Evolutionary conservation across 148 eudicot genomes (phyloP), one percentile per base, ranked within the genome.

Genomic region (Linanthus parryae): DNA sequence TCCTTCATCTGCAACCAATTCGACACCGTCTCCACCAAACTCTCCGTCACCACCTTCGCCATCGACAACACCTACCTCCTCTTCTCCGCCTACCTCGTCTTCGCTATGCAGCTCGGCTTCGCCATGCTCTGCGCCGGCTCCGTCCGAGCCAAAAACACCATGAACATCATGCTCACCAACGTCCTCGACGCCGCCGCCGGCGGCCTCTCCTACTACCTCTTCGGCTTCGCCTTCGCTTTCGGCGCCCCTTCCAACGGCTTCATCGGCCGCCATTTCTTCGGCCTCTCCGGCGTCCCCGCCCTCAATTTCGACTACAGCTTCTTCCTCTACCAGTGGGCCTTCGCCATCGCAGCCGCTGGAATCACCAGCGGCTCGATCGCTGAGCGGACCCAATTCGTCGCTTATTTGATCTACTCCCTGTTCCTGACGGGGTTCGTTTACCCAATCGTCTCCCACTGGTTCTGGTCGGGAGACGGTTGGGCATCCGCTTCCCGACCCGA

Each of bases 71-170:
- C 81, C 22, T 76, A 72, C 69, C 70, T 76, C 52, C 59, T 76
- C 35, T 76, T 76, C 57, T 76, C 81, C 2, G 65, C 81, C 19
- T 76, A 76, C 66, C 52, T 76, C 0, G 81, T 76, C 17, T 76
- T 76, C 56, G 68, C 77, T 26, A 76, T 76, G 81, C 81, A 76
- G 44, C 68, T 76, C 24, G 81, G 81, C 23, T 76, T 76, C 45
- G 81, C 81, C 51, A 76, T 76, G 81, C 74, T 76, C 25, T 76
- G 81, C 52, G 81, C 81, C 7, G 81, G 81, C 48, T 76, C 81
- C 4, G 81, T 76, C 42, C 65, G 81, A 8, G 77, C 77, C 27
- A 76, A 76, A 48, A 76, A 76, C 63, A 72, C 77, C 40, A 76
- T 76, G 81, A 76, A 76, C 66, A 76, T 76, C 37, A 76, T 76